Conservation (phyloP, 208 protist genomes). For the Sergeia podlipaevii region DNA sequence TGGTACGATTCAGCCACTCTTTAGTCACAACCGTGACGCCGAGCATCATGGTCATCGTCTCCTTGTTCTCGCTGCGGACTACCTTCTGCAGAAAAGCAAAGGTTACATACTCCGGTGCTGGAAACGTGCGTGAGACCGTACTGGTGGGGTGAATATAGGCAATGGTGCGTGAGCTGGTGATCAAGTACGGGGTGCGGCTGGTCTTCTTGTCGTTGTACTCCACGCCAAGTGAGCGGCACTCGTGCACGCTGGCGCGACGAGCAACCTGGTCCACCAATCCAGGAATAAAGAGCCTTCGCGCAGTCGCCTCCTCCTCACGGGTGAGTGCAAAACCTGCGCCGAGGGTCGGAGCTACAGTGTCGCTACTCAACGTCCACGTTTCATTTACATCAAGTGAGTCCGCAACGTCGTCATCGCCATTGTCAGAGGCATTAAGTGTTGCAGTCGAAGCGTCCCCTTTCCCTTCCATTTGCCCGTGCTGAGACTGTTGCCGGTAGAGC, state of each 20-base stretch:
- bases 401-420: constrained; percentile 37
- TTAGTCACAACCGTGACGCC: constrained; percentile 84
- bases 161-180: constrained; percentile 52
- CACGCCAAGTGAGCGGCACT: constrained; percentile 81
- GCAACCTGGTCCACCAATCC: constrained; percentile 89
- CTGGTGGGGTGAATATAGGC: constrained; percentile 86
- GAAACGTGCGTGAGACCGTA: constrained; percentile 72
- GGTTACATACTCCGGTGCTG: constrained; percentile 85
- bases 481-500: constrained; percentile 20
- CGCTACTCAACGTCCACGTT: constrained; percentile 10
- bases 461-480: background rate
- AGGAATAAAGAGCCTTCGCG: constrained; percentile 82
- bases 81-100: constrained; percentile 77
- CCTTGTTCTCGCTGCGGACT: constrained; percentile 68
- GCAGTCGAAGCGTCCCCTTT: background rate
- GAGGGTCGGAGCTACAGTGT: constrained; percentile 1
- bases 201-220: constrained; percentile 83
- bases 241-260: constrained; percentile 79
- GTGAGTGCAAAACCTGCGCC: constrained; percentile 14
- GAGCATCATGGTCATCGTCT: constrained; percentile 79
- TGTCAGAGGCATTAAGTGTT: background rate
- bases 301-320: constrained; percentile 56
- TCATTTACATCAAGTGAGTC: constrained; percentile 71
- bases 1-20: constrained; percentile 80
- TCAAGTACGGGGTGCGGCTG: constrained; percentile 78